These are phyloP conservation scores for Penicillium palitans DNA, from an alignment of 2,329 filamentous ascomycete species.

Conservation along the genomic window DNA sequence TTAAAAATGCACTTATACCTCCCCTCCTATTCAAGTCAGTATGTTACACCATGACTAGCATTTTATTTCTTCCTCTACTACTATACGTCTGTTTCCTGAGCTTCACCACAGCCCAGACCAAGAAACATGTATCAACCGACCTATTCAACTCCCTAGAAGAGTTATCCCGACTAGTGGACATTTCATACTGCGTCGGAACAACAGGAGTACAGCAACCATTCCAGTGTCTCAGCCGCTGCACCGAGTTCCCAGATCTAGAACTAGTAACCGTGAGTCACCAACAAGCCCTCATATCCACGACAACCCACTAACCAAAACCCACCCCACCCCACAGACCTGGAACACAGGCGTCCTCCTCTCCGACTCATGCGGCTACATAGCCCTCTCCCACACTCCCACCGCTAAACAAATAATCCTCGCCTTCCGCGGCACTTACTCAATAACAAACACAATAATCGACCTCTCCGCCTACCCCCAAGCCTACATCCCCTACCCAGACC, in stretches of 20 bases:
- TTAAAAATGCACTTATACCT: neutral
- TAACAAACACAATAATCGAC: constrained; percentile 88
- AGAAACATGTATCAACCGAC: constrained; percentile 51
- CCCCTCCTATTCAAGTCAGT: neutral
- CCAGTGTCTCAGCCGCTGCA: constrained; percentile 77
- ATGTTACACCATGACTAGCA: constrained; percentile 9
- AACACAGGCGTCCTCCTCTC: constrained; percentile 83
- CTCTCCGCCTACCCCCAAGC: constrained; percentile 84
- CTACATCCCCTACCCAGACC: constrained; percentile 78
- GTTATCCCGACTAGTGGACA: constrained; percentile 86
- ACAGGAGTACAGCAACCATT: constrained; percentile 83
- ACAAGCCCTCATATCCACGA: neutral
- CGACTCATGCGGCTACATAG: constrained; percentile 92
- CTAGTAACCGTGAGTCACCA: constrained; percentile 60
- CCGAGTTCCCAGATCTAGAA: constrained; percentile 76
- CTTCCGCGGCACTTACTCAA: constrained; percentile 91
- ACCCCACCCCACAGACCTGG: constrained; percentile 61
- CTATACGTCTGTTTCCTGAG: neutral
- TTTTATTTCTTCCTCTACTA: neutral
- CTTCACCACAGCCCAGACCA: constrained; percentile 1
- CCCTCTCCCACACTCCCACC: constrained; percentile 69
- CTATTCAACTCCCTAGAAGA: constrained; percentile 85
- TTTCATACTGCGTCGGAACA: constrained; percentile 87
- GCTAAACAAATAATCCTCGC: constrained; percentile 73
- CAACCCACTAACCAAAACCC: constrained; percentile 1